These are phyloP conservation scores for Ceratobasidium sp. DNA, from an alignment of 1,284 basidiomycete genomes.

Conservation along the genomic window DNA sequence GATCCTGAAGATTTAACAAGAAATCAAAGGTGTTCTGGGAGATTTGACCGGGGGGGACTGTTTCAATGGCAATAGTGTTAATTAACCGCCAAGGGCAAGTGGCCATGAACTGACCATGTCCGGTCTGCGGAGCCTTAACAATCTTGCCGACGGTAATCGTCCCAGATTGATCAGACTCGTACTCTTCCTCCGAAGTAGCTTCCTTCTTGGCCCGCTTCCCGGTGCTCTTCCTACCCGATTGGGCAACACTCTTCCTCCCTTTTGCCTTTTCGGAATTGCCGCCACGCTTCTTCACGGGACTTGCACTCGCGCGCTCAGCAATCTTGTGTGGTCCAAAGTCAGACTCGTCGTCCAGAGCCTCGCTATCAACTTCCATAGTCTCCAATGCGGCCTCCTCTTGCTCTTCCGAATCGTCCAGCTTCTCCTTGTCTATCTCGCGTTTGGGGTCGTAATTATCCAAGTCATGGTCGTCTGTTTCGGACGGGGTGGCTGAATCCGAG, in stretches of 20 bases:
- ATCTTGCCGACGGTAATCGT: slow-evolving; percentile 72
- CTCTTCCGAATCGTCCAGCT: slow-evolving; percentile 42
- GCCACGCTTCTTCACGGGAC: slow-evolving; percentile 30
- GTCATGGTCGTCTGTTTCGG: slow-evolving; percentile 4
- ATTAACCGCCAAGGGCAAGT: slow-evolving; percentile 13
- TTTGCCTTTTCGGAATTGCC: slow-evolving; percentile 5
- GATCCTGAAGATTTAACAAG: slow-evolving; percentile 70
- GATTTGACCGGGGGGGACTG: slow-evolving; percentile 84
- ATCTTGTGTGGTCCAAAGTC: slow-evolving; percentile 35
- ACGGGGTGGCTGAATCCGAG: slow-evolving; percentile 9
- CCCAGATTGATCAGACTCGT: slow-evolving; percentile 64
- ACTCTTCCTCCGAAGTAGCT: slow-evolving; percentile 52
- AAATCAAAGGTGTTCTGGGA: slow-evolving; percentile 86
- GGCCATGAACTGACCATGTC: slow-evolving; percentile 66
- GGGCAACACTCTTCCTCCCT: slow-evolving; percentile 6
- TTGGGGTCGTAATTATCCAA: slow-evolving; percentile 22
- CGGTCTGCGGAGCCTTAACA: slow-evolving; percentile 78
- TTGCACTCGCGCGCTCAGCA: slow-evolving; percentile 20
- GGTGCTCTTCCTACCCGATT: slow-evolving; percentile 1
- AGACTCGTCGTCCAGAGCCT: slow-evolving; percentile 36
- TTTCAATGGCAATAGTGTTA: not conserved
- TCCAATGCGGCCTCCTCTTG: slow-evolving; percentile 46
- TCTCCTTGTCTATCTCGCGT: slow-evolving; percentile 13
- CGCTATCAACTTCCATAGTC: slow-evolving; percentile 29
- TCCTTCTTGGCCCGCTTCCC: slow-evolving; percentile 46